Percentiles rank a stretch among this genome's conserved stretches.
Conservation (phyloP, 2,329 filamentous ascomycete species). For the Phoma sp. region DNA sequence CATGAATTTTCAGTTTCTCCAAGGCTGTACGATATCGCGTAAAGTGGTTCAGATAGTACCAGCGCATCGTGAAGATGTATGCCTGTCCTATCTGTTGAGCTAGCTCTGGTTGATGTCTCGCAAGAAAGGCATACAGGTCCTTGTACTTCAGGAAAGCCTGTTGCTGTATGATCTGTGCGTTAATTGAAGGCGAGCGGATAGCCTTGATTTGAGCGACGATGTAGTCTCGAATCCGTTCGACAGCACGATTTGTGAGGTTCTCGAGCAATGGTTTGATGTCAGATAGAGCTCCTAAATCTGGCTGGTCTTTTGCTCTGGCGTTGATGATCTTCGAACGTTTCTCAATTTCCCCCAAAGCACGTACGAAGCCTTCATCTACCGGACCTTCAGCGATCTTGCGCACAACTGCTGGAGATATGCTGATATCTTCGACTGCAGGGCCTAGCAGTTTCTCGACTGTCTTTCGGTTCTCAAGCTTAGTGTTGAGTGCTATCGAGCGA, state of each 20-base stretch:
- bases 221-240: slow-evolving; percentile 93
- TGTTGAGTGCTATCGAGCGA: slow-evolving; percentile 81
- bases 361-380: slow-evolving; percentile 89
- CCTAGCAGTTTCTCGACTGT: slow-evolving; percentile 87
- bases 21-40: slow-evolving; percentile 83
- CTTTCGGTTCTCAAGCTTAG: slow-evolving; percentile 85
- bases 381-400: slow-evolving; percentile 84
- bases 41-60: slow-evolving; percentile 96
- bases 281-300: slow-evolving; percentile 73
- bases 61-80: slow-evolving; percentile 98
- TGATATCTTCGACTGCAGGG: slow-evolving; percentile 89
- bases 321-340: slow-evolving; percentile 76
- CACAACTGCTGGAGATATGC: slow-evolving; percentile 82
- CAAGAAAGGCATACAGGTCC: slow-evolving; percentile 84
- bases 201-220: slow-evolving; percentile 94
- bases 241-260: slow-evolving; percentile 84
- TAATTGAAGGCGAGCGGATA: slow-evolving; percentile 91
- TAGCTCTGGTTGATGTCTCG: slow-evolving; percentile 79
- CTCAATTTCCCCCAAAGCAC: slow-evolving; percentile 82
- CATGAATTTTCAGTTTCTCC: slow-evolving; percentile 82
- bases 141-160: slow-evolving; percentile 88
- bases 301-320: slow-evolving; percentile 64
- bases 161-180: slow-evolving; percentile 95
- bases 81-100: slow-evolving; percentile 90
- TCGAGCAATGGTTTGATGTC: slow-evolving; percentile 86